Base-by-base conservation (phyloP, 2,329 filamentous ascomycete species). In the Grosmannia clavigera region DNA sequence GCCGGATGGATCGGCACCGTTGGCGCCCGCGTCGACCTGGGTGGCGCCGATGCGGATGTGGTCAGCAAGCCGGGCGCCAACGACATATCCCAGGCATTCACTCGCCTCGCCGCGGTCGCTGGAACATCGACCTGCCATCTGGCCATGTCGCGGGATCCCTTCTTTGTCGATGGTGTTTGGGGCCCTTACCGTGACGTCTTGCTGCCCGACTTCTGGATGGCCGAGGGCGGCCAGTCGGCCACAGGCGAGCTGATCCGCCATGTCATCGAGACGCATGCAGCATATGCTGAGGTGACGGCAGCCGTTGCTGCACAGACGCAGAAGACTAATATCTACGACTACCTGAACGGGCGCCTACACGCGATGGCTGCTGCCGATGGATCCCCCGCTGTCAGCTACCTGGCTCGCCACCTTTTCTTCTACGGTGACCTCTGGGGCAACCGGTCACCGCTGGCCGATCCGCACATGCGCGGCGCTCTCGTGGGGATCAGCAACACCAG, bases 1-100 rank as follows among this genome's bases (percentile, higher is more conserved):
- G 94, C 94, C 62, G 94, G 94, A 64, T 99, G 94, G 94, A 94
- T 99, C 66, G 94, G 94, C 63, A 97, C 94, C 1, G 94, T 99
- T n/a, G 94, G 94, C 61, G 92, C 94, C 62, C 96, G 96, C 73
- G 90, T 96, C 67, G 82, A 90, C 65, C 81, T 95, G 19, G 79
- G 80, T 50, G 75, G 79, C 61, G 83, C 87, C 60, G 78, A 80
- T 60, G 83, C 87, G 60, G 81, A 87, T 55, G 79, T 92, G 19
- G 33, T 38, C 11, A 25, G 5, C 58, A 48, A 19, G 43, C 95
- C 95, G 73, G 38, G 38, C 55, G 29, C 25, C 29, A 40, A 57
- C 38, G 90, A 95, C 70, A 82, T 94, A n/a, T 83, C 87, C 2
- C 91, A 96, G 73, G 92, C 92, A 6, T 97, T 96, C 69, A 92